phyloP scores from a whole-genome alignment of 2,329 filamentous ascomycete genomes.

The Fusarium tjaetaba region DNA sequence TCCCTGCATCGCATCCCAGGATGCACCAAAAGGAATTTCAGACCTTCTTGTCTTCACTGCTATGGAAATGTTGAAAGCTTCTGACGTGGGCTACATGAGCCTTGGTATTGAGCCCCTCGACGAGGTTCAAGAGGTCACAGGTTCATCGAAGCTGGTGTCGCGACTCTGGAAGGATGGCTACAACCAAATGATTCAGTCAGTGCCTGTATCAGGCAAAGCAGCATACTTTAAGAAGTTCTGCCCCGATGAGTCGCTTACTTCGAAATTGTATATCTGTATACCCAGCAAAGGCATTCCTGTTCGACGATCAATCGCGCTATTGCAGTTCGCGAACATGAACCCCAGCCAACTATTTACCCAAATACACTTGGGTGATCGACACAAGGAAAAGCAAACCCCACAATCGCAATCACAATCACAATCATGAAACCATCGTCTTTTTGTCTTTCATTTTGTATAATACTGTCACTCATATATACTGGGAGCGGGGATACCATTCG shows the following conservation, averaged over 20 bases:
- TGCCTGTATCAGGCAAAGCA: constrained; percentile 6
- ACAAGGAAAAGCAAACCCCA: neutral
- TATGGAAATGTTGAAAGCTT: neutral
- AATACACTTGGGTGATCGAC: neutral
- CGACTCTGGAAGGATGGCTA: constrained; percentile 9
- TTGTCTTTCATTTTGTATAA: neutral
- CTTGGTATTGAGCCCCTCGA: neutral
- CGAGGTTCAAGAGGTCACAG: neutral
- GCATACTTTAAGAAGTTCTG: constrained; percentile 10
- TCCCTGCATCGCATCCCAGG: constrained; percentile 5
- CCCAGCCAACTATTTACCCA: neutral
- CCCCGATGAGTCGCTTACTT: neutral
- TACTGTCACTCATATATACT: neutral
- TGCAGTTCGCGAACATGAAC: constrained; percentile 15
- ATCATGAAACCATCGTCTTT: rapidly evolving
- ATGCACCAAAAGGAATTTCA: constrained; percentile 1
- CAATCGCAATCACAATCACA: neutral
- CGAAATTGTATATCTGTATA: constrained; percentile 10
- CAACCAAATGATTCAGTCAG: constrained; percentile 1
- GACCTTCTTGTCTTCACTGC: constrained; percentile 5
- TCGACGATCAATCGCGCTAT: constrained; percentile 4
- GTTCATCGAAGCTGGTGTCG: neutral
- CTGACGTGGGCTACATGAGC: constrained; percentile 6
- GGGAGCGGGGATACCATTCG: neutral
- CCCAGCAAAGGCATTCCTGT: neutral